phyloP scores from a whole-genome alignment of 2,329 filamentous ascomycete genomes.

The Graphiopsis chlorocephala region DNA sequence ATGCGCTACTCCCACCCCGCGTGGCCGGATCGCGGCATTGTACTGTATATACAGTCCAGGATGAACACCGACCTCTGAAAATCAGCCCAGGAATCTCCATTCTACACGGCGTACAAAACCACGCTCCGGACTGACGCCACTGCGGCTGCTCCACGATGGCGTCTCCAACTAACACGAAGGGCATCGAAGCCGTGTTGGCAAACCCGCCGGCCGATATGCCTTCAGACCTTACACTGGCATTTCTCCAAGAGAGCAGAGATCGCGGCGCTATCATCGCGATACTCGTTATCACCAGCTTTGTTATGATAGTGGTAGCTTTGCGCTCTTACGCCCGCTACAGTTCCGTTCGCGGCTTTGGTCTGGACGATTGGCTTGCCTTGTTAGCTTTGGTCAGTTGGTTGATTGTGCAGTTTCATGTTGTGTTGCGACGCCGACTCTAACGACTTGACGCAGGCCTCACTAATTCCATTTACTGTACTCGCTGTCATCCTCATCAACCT shows the following conservation, averaged over 20 bases:
- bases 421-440: not conserved
- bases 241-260: constrained; percentile 40
- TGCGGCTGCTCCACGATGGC: constrained; percentile 6
- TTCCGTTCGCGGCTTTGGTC: constrained; percentile 38
- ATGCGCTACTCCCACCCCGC: not conserved
- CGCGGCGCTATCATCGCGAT: constrained; percentile 41
- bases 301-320: constrained; percentile 36
- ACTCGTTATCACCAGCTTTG: constrained; percentile 38
- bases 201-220: constrained; percentile 35
- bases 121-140: not conserved
- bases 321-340: constrained; percentile 38
- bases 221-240: constrained; percentile 33
- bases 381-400: constrained; percentile 2
- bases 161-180: constrained; percentile 14
- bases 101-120: not conserved
- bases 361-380: constrained; percentile 41
- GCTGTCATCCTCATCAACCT: constrained; percentile 46
- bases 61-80: not conserved
- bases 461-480: constrained; percentile 46
- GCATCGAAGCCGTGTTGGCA: constrained; percentile 9
- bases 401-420: not conserved
- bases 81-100: not conserved
- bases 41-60: not conserved
- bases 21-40: not conserved
- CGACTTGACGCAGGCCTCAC: constrained; percentile 22